Conservation (phyloP, 495 filamentous ascomycete genomes). For the Venustampulla echinocandica region DNA sequence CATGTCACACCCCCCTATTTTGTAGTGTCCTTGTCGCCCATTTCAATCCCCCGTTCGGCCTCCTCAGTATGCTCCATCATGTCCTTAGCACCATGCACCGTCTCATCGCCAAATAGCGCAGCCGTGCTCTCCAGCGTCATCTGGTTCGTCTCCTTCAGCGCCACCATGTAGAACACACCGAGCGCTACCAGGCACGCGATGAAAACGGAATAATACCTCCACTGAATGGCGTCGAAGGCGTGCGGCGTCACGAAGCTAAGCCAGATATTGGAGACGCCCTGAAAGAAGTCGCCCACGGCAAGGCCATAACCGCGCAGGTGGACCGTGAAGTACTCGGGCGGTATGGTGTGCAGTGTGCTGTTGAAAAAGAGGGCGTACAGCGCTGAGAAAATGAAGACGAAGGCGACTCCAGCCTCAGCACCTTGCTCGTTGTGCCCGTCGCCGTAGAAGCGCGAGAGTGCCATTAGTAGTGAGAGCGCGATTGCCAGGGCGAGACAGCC, state of each 20-base stretch:
- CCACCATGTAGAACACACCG: too few species aligned
- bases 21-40: too few species aligned
- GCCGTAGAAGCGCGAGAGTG: constrained; percentile 8
- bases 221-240: constrained; percentile 33
- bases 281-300: constrained; percentile 10
- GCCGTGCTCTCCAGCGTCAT: too few species aligned
- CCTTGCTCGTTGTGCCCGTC: constrained; percentile 1
- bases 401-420: constrained; percentile 6
- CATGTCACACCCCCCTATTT: too few species aligned
- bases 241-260: constrained; percentile 44
- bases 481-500: not conserved
- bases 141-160: too few species aligned
- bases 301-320: constrained; percentile 12
- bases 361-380: constrained; percentile 28
- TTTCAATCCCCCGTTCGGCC: too few species aligned
- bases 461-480: constrained; percentile 14
- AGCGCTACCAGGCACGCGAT: too few species aligned
- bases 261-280: constrained; percentile 33
- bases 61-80: too few species aligned
- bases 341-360: constrained; percentile 21
- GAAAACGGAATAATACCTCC: constrained; percentile 43
- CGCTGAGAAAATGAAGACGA: constrained; percentile 19
- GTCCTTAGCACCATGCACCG: too few species aligned
- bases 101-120: too few species aligned
- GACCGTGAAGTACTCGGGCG: constrained; percentile 15